Evolutionary conservation across 2,329 filamentous ascomycete species (phyloP), one percentile per base, ranked within the genome.

Genomic region (Myriosclerotinia curreyana): DNA sequence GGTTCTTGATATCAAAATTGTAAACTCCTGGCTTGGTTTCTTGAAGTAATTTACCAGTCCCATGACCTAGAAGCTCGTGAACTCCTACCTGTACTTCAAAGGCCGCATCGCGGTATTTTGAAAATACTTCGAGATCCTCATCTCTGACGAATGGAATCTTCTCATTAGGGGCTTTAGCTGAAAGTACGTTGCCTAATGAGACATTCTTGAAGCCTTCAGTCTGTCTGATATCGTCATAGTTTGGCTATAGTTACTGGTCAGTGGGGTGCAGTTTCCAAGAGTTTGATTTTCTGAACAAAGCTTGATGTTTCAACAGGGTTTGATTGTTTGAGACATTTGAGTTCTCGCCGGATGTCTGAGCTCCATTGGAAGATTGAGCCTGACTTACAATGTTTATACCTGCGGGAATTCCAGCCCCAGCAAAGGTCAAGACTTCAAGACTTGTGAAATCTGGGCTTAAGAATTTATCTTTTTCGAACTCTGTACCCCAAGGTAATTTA

Each of bases 11-110:
- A 74, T 98, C 91, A 73, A 98, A 98, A 80, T 98, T 98, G 81
- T 85, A 97, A 51, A 84, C 81, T 14, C 92, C 92, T 0, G 89
- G 83, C 2, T 87, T 82, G 0, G 91, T 96, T 76, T 98, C 94
- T 77, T 96, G 92, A 0, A 98, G 83, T 14, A 98, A 83, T 78
- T 97, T 98, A 54, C 94, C 94, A 65, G 93, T 96, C 38, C 94
- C 94, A 71, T 97, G 94, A 22, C 93, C 90, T 73, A 79, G 86
- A 60, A 97, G 85, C 75, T 97, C 93, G 76, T 98, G 94, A 25
- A 98, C 87, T 31, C 93, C 94, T 56, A 99, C 94, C 77, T 98
- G 93, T 2, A 97, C 92, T 77, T 98, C 94, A 71, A 98, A 98
- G 0, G 94, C 88, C 8, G 85, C 83, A 72, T 97, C 93, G 14